phyloP scores from a whole-genome alignment of 129 eudicot species.

The Tagetes erecta region DNA sequence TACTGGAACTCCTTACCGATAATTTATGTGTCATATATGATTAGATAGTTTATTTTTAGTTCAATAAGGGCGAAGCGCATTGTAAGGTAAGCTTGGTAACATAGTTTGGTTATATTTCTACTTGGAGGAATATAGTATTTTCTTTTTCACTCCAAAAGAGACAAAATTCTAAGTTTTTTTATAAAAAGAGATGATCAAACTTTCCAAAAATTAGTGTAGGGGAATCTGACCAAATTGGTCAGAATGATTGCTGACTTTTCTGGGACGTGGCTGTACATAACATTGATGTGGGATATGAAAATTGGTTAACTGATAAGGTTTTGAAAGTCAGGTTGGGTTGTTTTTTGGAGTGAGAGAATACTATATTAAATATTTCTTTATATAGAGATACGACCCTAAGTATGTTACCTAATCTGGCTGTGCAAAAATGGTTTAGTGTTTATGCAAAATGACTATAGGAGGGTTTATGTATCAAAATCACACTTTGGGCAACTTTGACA shows the following conservation, averaged over 20 bases:
- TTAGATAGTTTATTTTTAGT: background rate
- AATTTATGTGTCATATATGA: background rate
- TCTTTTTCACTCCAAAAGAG: background rate
- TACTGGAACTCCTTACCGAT: too few species aligned
- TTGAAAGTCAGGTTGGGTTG: background rate
- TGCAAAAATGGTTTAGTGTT: background rate
- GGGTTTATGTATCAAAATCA: background rate
- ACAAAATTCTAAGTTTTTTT: background rate
- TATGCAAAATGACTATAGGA: background rate
- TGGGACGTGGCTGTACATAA: background rate
- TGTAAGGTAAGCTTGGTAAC: too few species aligned
- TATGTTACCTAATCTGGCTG: background rate
- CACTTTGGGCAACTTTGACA: conserved; percentile 2
- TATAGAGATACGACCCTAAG: too few species aligned
- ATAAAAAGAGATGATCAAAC: background rate
- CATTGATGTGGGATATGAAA: background rate
- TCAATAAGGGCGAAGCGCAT: background rate
- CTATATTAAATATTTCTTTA: too few species aligned
- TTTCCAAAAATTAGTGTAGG: background rate
- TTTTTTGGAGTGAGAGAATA: background rate
- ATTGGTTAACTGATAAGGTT: background rate
- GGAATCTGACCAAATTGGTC: background rate
- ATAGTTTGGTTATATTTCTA: background rate
- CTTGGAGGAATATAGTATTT: background rate
- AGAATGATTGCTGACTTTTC: background rate